Percentiles rank a stretch among this genome's conserved stretches.
Evolutionary conservation across 1,284 basidiomycete species (phyloP).

Genomic region (Anthracocystis walkeri): DNA sequence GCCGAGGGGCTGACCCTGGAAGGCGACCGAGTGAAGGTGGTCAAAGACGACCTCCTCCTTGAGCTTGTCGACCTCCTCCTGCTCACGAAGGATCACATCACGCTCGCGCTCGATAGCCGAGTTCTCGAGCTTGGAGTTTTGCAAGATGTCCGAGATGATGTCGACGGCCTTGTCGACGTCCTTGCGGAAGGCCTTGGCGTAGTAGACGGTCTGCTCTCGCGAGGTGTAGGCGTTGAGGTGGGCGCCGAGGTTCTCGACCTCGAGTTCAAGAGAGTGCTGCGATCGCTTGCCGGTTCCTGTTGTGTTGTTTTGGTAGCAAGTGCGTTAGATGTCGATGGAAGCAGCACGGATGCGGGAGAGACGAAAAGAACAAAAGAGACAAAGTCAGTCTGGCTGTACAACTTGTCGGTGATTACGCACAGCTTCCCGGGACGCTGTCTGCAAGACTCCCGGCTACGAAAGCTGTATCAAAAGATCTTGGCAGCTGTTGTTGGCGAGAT

Average conservation of each 20-base stretch:
- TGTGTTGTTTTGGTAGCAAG: slow-evolving; percentile 43
- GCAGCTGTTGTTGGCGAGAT: neutral
- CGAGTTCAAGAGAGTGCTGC: slow-evolving; percentile 92
- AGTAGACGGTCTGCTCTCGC: slow-evolving; percentile 98
- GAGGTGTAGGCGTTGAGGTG: slow-evolving; percentile 99
- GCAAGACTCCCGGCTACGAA: too few species aligned
- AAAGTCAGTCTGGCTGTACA: slow-evolving; percentile 6
- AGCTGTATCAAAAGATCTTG: too few species aligned
- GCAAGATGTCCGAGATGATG: slow-evolving; percentile 97
- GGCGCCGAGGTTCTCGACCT: slow-evolving; percentile 97
- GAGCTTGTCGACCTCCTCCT: slow-evolving; percentile 99
- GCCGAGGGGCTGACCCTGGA: slow-evolving; percentile 93
- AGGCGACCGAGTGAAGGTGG: slow-evolving; percentile 95
- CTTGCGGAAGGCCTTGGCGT: slow-evolving; percentile 97
- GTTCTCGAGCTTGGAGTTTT: slow-evolving; percentile 93
- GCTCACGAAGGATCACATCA: slow-evolving; percentile 95
- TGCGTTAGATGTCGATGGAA: neutral
- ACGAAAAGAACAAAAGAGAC: neutral
- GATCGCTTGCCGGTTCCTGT: slow-evolving; percentile 88
- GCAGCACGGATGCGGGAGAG: neutral
- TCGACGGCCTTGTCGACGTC: slow-evolving; percentile 92
- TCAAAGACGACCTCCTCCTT: slow-evolving; percentile 98
- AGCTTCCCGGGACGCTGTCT: neutral
- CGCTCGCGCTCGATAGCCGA: slow-evolving; percentile 93
- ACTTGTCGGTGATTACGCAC: neutral